Conservation (phyloP, 495 filamentous ascomycete genomes). For the Penicillium bovifimosum region DNA sequence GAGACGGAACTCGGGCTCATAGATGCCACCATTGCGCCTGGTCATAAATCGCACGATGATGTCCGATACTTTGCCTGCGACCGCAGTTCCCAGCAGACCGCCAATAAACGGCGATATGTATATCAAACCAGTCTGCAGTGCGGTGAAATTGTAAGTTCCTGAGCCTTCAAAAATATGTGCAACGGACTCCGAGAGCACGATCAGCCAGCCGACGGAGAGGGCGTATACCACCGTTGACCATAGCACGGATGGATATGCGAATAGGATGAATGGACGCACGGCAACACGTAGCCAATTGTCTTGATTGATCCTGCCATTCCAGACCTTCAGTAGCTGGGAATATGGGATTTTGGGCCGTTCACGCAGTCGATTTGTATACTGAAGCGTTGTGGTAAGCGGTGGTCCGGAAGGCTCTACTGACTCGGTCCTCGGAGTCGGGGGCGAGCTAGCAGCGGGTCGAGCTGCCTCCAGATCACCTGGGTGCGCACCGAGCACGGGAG, state of each 20-base stretch:
- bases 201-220: constrained; percentile 90
- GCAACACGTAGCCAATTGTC: constrained; percentile 77
- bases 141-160: constrained; percentile 67
- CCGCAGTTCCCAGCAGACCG: constrained; percentile 81
- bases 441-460: constrained; percentile 17
- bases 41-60: constrained; percentile 74
- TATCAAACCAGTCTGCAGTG: constrained; percentile 75
- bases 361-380: constrained; percentile 58
- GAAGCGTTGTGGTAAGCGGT: constrained; percentile 22
- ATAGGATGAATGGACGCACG: constrained; percentile 76
- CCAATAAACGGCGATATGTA: constrained; percentile 90
- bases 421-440: constrained; percentile 30
- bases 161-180: constrained; percentile 65
- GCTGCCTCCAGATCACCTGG: constrained; percentile 23
- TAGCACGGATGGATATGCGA: constrained; percentile 80
- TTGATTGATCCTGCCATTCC: constrained; percentile 67
- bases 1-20: constrained; percentile 92
- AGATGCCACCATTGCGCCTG: constrained; percentile 81
- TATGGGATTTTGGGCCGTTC: constrained; percentile 61
- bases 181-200: constrained; percentile 86
- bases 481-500: background rate
- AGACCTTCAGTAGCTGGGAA: constrained; percentile 61
- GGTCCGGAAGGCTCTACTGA: constrained; percentile 21
- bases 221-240: constrained; percentile 88
- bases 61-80: constrained; percentile 86